Base-by-base conservation (phyloP, 2,329 filamentous ascomycete species). In the Aspergillus puulaauensis region DNA sequence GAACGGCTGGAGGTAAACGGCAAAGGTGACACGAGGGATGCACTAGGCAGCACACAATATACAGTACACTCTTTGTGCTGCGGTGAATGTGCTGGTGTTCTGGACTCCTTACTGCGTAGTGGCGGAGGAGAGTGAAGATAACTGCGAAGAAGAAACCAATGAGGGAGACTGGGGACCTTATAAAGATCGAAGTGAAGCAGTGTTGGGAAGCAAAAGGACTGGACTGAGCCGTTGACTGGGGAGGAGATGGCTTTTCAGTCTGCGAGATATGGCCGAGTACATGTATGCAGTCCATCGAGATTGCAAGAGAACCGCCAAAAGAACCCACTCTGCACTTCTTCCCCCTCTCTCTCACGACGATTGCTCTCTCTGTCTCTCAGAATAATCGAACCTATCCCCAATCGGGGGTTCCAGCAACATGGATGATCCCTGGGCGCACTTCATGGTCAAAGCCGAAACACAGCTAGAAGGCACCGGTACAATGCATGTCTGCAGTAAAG, bases 381-480 rank as follows among this genome's bases (percentile, higher is more conserved):
- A 47, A 37, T 43, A 52, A 56, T 60, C 52, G 41, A 60, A 48
- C 47, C 53, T 37, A 52, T 56, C 56, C 58, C 61, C 41, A 59
- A 57, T 63, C 56, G 56, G 51, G 40, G 31, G 21, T 56, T 50
- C 62, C 64, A 62, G 51, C 47, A 64, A 52, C 64, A 66, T 66
- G 62, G 62, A 63, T 66, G 56, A 65, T 64, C 64, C 63, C 59
- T 61, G 62, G 61, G 56, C 58, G 59, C 61, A 63, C 63, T 63
- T 59, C 61, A 64, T 56, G 60, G 58, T 48, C 60, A 61, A 56
- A 61, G 60, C 61, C 64, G 62, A 66, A 66, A 66, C 64, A 59
- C 57, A 54, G 49, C 58, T 58, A 59, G 61, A 58, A 58, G 55
- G 52, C 61, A 60, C 56, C 52, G 56, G 58, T 58, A 54, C 41